These are phyloP conservation scores for Fraxinus baroniana DNA, from an alignment of 305 asterid genomes.

Conservation along the genomic window DNA sequence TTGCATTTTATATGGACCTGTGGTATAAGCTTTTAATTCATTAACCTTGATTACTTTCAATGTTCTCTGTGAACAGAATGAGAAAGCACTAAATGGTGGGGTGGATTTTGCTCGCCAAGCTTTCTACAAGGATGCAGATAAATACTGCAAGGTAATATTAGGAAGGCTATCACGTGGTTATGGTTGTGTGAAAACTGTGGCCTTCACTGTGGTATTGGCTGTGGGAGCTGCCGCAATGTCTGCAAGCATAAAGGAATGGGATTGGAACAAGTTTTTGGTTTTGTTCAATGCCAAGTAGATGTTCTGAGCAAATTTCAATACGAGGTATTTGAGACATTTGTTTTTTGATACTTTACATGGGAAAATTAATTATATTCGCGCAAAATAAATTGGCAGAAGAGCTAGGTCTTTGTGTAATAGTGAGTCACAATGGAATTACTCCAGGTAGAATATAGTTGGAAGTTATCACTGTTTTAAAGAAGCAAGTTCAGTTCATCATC, in stretches of 20 bases:
- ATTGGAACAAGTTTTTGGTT: conserved; percentile 42
- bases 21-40: neutral
- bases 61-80: conserved; percentile 48
- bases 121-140: conserved; percentile 62
- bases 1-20: neutral
- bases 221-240: conserved; percentile 51
- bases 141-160: conserved; percentile 48
- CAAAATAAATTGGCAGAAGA: conserved; percentile 33
- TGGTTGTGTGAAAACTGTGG: conserved; percentile 47
- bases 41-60: neutral
- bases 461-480: conserved; percentile 17
- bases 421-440: conserved; percentile 29
- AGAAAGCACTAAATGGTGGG: conserved; percentile 49
- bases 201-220: conserved; percentile 34
- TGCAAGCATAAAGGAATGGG: conserved; percentile 41
- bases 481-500: conserved; percentile 7
- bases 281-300: conserved; percentile 26
- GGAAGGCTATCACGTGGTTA: conserved; percentile 52
- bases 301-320: conserved; percentile 14
- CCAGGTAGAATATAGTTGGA: conserved; percentile 11
- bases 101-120: conserved; percentile 40
- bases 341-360: conserved; percentile 8
- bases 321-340: conserved; percentile 12
- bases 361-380: conserved; percentile 11
- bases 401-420: conserved; percentile 29